Percentiles rank a stretch among this genome's conserved stretches.
These are phyloP conservation scores for Paramecium caudatum DNA, from an alignment of 73 alveolate species.

Conservation along the genomic window DNA sequence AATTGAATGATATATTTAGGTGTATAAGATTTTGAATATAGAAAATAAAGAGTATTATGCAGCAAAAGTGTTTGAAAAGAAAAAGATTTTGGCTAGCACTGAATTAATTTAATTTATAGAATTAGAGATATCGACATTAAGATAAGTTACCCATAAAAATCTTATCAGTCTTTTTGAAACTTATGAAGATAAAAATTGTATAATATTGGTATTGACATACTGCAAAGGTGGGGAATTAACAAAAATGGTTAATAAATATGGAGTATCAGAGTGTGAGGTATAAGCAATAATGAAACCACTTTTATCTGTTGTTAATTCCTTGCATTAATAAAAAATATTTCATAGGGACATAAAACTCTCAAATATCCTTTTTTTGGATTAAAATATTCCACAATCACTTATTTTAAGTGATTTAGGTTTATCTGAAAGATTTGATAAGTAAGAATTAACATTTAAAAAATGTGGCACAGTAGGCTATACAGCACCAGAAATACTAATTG, in stretches of 20 bases:
- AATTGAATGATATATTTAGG: too few relatives aligned
- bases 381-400: constrained; percentile 80
- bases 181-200: constrained; percentile 56
- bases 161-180: constrained; percentile 63
- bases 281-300: background rate
- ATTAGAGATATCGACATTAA: background rate
- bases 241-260: constrained; percentile 32
- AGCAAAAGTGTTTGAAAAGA: background rate
- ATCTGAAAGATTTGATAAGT: constrained; percentile 28
- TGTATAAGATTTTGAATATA: background rate
- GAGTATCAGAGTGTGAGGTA: constrained; percentile 50
- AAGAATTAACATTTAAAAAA: constrained; percentile 51
- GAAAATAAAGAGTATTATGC: constrained; percentile 1
- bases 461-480: constrained; percentile 98
- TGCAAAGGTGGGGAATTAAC: constrained; percentile 66
- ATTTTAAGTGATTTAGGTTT: constrained; percentile 88
- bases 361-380: constrained; percentile 79
- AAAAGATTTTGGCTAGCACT: background rate
- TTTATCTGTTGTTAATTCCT: constrained; percentile 59
- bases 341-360: constrained; percentile 60
- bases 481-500: constrained; percentile 96
- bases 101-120: background rate
- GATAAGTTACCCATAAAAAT: constrained; percentile 12
- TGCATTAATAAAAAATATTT: constrained; percentile 4
- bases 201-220: constrained; percentile 32